Evolutionary conservation across 1,139 yeast genomes (phyloP).

Genomic region (Blastobotrys capitulatus): DNA sequence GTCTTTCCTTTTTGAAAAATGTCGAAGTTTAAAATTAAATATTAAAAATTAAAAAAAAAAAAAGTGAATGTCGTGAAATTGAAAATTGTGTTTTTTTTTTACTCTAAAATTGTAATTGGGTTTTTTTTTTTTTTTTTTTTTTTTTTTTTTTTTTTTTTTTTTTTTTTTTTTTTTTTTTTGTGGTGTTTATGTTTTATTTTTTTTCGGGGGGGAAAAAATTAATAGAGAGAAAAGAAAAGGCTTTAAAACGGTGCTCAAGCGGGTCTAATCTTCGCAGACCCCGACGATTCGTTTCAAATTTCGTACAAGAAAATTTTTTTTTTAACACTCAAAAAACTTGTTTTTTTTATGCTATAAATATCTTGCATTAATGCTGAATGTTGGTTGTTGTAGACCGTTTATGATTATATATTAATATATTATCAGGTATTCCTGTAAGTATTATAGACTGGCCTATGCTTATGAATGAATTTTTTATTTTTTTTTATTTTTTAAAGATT

Average conservation of each 20-base stretch:
- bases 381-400: too few relatives aligned
- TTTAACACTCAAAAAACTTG: neutral
- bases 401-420: too few relatives aligned
- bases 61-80: neutral
- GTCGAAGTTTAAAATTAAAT: too few relatives aligned
- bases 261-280: too few relatives aligned
- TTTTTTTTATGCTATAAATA: neutral
- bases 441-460: too few relatives aligned
- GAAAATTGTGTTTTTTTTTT: neutral
- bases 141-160: neutral
- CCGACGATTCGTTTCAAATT: neutral
- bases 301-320: too few relatives aligned
- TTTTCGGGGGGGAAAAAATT: neutral
- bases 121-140: neutral
- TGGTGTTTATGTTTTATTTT: neutral
- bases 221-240: neutral
- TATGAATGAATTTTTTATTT: too few relatives aligned
- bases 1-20: too few relatives aligned
- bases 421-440: too few relatives aligned
- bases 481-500: too few relatives aligned
- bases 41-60: neutral
- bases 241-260: too few relatives aligned
- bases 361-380: too few relatives aligned
- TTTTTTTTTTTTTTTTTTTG: neutral
- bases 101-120: neutral